Percentiles rank a stretch among this genome's conserved stretches.
Conservation (phyloP, 2,329 filamentous ascomycete species). For the Bimuria novae-zelandiae region DNA sequence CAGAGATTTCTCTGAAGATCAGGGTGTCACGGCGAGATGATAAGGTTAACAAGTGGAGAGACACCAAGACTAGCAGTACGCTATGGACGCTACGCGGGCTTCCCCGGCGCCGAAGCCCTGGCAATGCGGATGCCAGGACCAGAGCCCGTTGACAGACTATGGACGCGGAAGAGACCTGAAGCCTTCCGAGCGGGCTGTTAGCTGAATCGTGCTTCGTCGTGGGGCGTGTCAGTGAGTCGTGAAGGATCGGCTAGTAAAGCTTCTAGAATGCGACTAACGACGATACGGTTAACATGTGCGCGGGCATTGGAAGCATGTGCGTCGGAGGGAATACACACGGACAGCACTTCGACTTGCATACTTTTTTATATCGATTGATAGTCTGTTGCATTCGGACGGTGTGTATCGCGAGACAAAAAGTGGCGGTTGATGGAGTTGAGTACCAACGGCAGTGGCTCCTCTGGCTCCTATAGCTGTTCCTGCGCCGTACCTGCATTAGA, state of each 20-base stretch:
- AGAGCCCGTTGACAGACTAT: slow-evolving; percentile 20
- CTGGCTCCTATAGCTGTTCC: slow-evolving; percentile 37
- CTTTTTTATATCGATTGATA: neutral
- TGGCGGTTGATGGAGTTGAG: slow-evolving; percentile 15
- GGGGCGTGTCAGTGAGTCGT: slow-evolving; percentile 31
- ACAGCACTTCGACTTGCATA: neutral
- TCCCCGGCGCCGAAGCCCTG: slow-evolving; percentile 44
- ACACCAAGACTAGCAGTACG: slow-evolving; percentile 24
- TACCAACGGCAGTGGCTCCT: slow-evolving; percentile 16
- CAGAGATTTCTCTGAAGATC: slow-evolving; percentile 39
- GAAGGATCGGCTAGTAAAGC: slow-evolving; percentile 30
- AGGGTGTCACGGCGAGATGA: slow-evolving; percentile 41
- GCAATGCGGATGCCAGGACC: slow-evolving; percentile 24
- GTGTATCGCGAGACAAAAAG: neutral
- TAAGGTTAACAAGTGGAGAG: slow-evolving; percentile 41
- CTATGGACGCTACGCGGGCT: slow-evolving; percentile 45
- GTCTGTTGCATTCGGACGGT: neutral
- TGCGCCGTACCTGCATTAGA: slow-evolving; percentile 50
- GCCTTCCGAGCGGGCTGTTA: slow-evolving; percentile 29
- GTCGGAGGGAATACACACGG: neutral
- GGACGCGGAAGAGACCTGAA: slow-evolving; percentile 31
- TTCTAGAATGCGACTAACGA: slow-evolving; percentile 37
- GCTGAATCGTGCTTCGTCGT: slow-evolving; percentile 36
- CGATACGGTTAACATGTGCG: slow-evolving; percentile 14
- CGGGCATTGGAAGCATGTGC: slow-evolving; percentile 1